Conservation (phyloP, 1,284 basidiomycete species). For the Pisolithus thermaeus region DNA sequence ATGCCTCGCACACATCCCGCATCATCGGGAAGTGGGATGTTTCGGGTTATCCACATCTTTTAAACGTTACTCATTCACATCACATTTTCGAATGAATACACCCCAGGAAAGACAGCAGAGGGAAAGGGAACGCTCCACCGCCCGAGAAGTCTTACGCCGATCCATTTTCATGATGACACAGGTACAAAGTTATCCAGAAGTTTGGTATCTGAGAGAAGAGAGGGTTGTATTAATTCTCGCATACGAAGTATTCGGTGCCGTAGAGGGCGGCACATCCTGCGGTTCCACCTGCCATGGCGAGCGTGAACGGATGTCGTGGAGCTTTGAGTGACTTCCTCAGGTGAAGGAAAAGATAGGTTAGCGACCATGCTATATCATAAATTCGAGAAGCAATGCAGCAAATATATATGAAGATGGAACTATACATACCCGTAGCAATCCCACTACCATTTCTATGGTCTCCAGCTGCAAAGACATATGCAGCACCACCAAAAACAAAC, state of each 20-base stretch:
- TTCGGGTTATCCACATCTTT: too few species aligned
- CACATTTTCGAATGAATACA: too few species aligned
- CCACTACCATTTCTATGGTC: constrained; percentile 42
- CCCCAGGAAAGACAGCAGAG: too few species aligned
- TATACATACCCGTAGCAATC: constrained; percentile 35
- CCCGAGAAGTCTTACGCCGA: too few species aligned
- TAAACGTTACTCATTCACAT: too few species aligned
- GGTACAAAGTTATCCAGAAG: too few species aligned
- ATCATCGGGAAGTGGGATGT: too few species aligned
- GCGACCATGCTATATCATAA: constrained; percentile 36
- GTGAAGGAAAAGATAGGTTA: constrained; percentile 41
- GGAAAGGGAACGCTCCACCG: too few species aligned
- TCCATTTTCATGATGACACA: too few species aligned
- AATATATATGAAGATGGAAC: background rate
- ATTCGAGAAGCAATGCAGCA: background rate
- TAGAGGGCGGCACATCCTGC: constrained; percentile 31
- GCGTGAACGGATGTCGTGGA: constrained; percentile 30
- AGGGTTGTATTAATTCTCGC: constrained; percentile 23
- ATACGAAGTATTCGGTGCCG: background rate
- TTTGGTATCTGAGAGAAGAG: constrained; percentile 6
- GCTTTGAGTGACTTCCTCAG: constrained; percentile 28
- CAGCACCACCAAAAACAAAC: constrained; percentile 39
- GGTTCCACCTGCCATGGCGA: constrained; percentile 32
- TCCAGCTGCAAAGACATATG: constrained; percentile 37
- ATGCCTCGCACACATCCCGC: too few species aligned